Percentiles rank a stretch among this genome's conserved stretches.
These are phyloP conservation scores for Brassica carinata DNA, from an alignment of 345 rosid species.

Conservation along the genomic window DNA sequence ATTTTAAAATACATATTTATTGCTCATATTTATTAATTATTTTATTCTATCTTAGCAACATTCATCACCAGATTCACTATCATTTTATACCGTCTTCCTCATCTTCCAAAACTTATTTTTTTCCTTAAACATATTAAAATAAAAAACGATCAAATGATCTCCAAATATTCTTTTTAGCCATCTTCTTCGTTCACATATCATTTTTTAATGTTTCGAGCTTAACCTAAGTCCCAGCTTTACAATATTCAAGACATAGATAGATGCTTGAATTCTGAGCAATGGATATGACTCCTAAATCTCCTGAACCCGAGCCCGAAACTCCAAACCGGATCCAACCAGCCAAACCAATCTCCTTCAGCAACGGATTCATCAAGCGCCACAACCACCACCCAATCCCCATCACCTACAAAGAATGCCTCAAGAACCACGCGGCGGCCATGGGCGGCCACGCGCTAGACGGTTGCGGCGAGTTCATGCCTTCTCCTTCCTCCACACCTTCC, in stretches of 20 bases:
- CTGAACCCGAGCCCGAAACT: conserved; percentile 62
- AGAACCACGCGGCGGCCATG: conserved; percentile 74
- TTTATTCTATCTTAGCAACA: conserved; percentile 34
- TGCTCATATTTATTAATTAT: conserved; percentile 13
- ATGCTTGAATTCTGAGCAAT: conserved; percentile 32
- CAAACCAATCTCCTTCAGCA: conserved; percentile 63
- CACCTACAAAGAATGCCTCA: conserved; percentile 66
- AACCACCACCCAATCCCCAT: conserved; percentile 28
- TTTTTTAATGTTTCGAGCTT: not conserved
- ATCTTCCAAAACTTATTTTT: conserved; percentile 12
- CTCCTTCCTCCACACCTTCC: conserved; percentile 41
- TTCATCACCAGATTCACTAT: conserved; percentile 26
- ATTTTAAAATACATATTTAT: not conserved
- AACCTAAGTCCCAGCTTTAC: conserved; percentile 15
- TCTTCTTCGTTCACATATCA: not conserved
- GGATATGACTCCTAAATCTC: conserved; percentile 52
- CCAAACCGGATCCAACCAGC: conserved; percentile 62
- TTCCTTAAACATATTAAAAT: not conserved
- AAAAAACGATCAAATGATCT: not conserved
- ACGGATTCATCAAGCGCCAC: conserved; percentile 74
- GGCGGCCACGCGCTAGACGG: conserved; percentile 82
- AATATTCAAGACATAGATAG: not conserved
- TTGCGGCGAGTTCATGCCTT: conserved; percentile 83
- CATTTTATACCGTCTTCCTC: conserved; percentile 30
- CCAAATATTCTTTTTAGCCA: conserved; percentile 6